Base-by-base conservation (phyloP, 441 rosid species). In the Melianthus villosus region DNA sequence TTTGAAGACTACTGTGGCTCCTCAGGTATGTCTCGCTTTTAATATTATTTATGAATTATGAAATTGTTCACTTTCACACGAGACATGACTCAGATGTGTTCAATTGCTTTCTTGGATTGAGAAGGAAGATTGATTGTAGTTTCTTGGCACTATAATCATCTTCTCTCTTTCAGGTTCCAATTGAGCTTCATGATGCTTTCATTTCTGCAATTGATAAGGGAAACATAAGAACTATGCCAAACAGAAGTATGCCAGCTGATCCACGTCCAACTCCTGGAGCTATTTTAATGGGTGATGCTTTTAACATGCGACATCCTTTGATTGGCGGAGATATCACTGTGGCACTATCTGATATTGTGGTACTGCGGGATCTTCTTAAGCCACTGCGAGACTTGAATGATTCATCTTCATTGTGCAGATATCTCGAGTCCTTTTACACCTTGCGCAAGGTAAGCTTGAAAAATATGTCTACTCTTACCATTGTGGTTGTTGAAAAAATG, bases 221-320 rank as follows among this genome's bases (percentile, higher is more conserved):
- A 3, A 53, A 25, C 51, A 53, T 53, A 7, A 53, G 38, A 20
- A 37, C 51, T 22, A 53, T 53, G 58, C 58, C 58, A 0, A 53
- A 53, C 40, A 32, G 58, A 27, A 53, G 58, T 34, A 53, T 53
- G 58, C 58, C 58, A 1, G 58, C 58, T 0, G 36, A 7, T 38
- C 58, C 58, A 13, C 46, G 38, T 16, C 46, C 51, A 15, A 53
- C 51, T 6, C 58, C 58, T 2, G 58, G 58, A 11, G 51, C 58
- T n/a, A 39, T 53, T 29, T 50, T 53, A 19, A 45, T 53, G 40
- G 58, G 58, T 38, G 58, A 53, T 22, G 58, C 58, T 2, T 53
- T 53, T 29, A 53, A 53, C 51, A 53, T 53, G 58, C 34, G 58
- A 10, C 58, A 53, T 33, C 58, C 58, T n/a, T 20, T 53, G 16